Evolutionary conservation across 202 grass and related monocot species (phyloP).

Genomic region (Bolboschoenoplectus hybrid): DNA sequence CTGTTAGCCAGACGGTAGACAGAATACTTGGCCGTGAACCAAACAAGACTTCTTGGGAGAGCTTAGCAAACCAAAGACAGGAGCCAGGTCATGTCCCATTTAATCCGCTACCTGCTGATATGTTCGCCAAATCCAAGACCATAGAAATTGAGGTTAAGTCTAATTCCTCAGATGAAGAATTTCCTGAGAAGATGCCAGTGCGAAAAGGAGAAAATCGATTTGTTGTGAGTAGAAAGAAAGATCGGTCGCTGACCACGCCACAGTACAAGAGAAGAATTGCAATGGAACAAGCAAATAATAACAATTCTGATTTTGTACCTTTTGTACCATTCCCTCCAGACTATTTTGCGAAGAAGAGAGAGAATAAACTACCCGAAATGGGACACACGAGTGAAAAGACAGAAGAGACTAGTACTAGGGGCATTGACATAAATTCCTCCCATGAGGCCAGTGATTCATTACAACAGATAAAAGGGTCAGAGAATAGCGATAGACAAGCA

Average conservation of each 20-base stretch:
- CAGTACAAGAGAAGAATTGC: slow-evolving; percentile 79
- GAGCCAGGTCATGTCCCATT: slow-evolving; percentile 64
- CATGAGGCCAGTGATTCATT: slow-evolving; percentile 38
- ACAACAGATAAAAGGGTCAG: slow-evolving; percentile 44
- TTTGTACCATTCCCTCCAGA: slow-evolving; percentile 91
- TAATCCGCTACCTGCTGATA: slow-evolving; percentile 70
- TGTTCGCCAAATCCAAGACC: slow-evolving; percentile 59
- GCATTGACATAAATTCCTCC: slow-evolving; percentile 41
- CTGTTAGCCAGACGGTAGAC: slow-evolving; percentile 77
- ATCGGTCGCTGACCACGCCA: slow-evolving; percentile 66
- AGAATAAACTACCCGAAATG: slow-evolving; percentile 28
- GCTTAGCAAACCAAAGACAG: slow-evolving; percentile 44
- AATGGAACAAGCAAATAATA: slow-evolving; percentile 62
- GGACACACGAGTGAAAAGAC: slow-evolving; percentile 27
- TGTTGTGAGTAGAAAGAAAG: slow-evolving; percentile 94
- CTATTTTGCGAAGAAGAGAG: slow-evolving; percentile 90
- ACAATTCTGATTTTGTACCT: slow-evolving; percentile 65
- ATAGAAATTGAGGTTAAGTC: slow-evolving; percentile 31
- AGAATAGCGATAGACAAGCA: slow-evolving; percentile 48
- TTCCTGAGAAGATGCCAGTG: slow-evolving; percentile 81
- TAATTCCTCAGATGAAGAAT: slow-evolving; percentile 50
- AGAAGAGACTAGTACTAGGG: slow-evolving; percentile 38
- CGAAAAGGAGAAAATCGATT: slow-evolving; percentile 92
- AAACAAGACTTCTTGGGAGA: slow-evolving; percentile 41
- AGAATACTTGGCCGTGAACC: slow-evolving; percentile 69